Base-by-base conservation (phyloP, 2,329 filamentous ascomycete species). In the Malbranchea cinnamomea region DNA sequence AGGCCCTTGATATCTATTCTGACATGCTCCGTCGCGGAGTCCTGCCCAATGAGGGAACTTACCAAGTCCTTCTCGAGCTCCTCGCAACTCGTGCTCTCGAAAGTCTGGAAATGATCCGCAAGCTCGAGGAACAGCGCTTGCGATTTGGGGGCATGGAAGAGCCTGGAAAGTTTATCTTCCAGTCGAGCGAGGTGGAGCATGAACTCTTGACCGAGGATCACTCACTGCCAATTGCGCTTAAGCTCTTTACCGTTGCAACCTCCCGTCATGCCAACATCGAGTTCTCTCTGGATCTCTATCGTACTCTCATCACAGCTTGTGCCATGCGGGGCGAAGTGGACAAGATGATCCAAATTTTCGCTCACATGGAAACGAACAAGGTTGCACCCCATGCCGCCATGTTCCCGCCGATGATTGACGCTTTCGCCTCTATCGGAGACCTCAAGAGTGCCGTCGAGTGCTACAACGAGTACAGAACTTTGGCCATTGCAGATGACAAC, bases 401-500 rank as follows among this genome's bases (percentile, higher is more conserved):
- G 30, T 95, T 93, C 57, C 79, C 84, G 2, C 70, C 77, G 11
- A 93, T 98, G 81, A 94, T 98, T 51, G 75, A 79, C n/a, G 84
- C 85, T 1, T 95, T 93, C 49, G 82, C 82, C 37, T 69, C 71
- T 23, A 70, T 69, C 7, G 80, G 84, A 28, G 84, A 95, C 49
- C 60, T 95, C 25, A 67, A 75, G 44, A 91, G 80, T 43, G 89
- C 85, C 12, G 81, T 95, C 5, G 84, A 93, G 52, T 84, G 83
- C 56, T 98, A 94, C 59, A 87, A 91, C 40, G 82, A 93, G 56
- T 95, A 95, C 65, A 83, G 83, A 48, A 71, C 73, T 26, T 65
- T 94, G 23, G 85, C 87, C n/a, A 72, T 95, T 30, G 74, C 78
- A 22, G 71, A 89, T 49, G 80, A 94, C 52, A 71, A 68, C 22